phyloP scores from a whole-genome alignment of 2,329 filamentous ascomycete genomes.

The Cladobotryum mycophilum region DNA sequence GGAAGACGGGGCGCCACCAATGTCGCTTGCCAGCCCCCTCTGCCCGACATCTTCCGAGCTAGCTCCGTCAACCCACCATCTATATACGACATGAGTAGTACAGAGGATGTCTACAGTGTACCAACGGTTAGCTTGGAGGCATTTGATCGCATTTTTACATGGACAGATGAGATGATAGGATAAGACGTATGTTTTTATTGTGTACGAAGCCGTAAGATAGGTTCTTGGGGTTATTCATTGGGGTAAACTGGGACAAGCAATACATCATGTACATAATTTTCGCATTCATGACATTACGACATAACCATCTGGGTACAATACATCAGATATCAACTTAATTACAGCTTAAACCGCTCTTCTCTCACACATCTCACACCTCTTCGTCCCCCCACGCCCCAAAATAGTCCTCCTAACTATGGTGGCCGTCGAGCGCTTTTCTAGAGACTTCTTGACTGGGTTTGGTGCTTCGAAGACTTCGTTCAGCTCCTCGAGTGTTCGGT shows the following conservation, averaged over 20 bases:
- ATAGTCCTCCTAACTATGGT: not conserved
- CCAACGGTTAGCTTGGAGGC: conserved; percentile 1
- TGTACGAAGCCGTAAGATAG: no score
- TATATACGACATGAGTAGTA: not conserved
- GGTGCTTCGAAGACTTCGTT: conserved; percentile 20
- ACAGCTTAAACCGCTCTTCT: no score
- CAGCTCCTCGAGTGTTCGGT: conserved; percentile 22
- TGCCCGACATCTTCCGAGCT: conserved; percentile 10
- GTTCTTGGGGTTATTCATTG: no score
- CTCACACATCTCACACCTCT: not conserved
- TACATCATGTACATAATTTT: no score
- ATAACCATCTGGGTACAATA: no score
- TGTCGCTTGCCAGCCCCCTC: conserved; percentile 10
- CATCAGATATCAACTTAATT: no score
- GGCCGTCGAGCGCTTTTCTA: not conserved
- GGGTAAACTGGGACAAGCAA: no score
- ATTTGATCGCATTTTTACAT: conserved; percentile 12
- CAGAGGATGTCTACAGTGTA: conserved; percentile 3
- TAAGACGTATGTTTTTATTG: no score
- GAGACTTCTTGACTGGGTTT: conserved; percentile 11
- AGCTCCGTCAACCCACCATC: conserved; percentile 2
- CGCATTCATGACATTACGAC: no score
- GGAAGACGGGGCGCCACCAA: conserved; percentile 5
- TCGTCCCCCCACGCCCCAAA: not conserved
- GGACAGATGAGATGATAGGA: conserved; percentile 11